Percentiles rank a stretch among this genome's conserved stretches.
Evolutionary conservation across 352 stramenopile genomes (phyloP).

Genomic region (Phytophthora macrochlamydospora): DNA sequence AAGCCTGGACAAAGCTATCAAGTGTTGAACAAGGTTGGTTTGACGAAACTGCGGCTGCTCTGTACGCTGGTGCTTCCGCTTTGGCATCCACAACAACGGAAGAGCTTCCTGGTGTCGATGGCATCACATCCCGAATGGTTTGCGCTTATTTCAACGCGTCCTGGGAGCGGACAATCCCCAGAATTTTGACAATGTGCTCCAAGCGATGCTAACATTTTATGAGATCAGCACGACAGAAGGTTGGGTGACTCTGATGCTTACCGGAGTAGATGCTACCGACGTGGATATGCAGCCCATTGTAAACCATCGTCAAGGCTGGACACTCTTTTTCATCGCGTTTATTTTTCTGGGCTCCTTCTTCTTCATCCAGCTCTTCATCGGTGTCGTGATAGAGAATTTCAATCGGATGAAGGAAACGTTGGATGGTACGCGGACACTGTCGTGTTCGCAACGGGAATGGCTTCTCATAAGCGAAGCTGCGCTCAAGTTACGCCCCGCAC

Average conservation of each 20-base stretch:
- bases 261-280: constrained; percentile 79
- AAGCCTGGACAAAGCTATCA: constrained; percentile 52
- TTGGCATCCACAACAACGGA: not conserved
- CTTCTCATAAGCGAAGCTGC: constrained; percentile 64
- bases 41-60: constrained; percentile 7
- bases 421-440: constrained; percentile 71
- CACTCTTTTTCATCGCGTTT: constrained; percentile 89
- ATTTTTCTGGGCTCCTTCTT: constrained; percentile 91
- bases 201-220: constrained; percentile 73
- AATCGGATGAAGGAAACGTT: constrained; percentile 76
- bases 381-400: constrained; percentile 93
- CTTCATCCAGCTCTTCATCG: constrained; percentile 92
- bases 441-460: constrained; percentile 75
- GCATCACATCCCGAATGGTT: constrained; percentile 47
- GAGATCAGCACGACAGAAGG: constrained; percentile 92
- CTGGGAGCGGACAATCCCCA: constrained; percentile 62
- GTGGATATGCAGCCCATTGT: constrained; percentile 89
- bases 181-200: constrained; percentile 81
- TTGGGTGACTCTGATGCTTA: constrained; percentile 89
- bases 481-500: constrained; percentile 41
- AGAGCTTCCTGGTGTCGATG: constrained; percentile 13
- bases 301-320: constrained; percentile 75
- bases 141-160: constrained; percentile 45
- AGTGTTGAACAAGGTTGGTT: constrained; percentile 50
- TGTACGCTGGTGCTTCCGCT: constrained; percentile 18